These are phyloP conservation scores for Ilyonectria destructans DNA, from an alignment of 2,329 filamentous ascomycete genomes.

Conservation along the genomic window DNA sequence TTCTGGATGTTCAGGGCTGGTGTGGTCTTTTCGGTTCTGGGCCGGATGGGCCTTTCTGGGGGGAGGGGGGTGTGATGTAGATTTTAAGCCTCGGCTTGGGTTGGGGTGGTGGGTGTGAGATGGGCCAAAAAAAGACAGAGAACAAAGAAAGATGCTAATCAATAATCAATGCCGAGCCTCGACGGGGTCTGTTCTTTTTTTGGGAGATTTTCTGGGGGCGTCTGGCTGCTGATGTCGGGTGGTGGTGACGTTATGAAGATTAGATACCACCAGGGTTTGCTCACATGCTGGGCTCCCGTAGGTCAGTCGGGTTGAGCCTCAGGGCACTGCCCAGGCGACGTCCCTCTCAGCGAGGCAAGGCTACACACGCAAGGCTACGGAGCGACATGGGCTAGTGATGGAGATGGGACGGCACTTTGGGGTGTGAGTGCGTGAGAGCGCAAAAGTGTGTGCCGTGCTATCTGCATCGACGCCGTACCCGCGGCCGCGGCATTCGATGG, in stretches of 20 bases:
- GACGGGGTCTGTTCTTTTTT: not conserved
- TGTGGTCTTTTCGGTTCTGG: not conserved
- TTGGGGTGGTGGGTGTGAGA: not conserved
- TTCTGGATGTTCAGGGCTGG: conserved; percentile 10
- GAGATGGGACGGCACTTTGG: no score
- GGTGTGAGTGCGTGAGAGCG: not conserved
- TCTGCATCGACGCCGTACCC: no score
- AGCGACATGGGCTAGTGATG: not conserved
- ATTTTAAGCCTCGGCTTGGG: not conserved
- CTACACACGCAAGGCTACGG: not conserved
- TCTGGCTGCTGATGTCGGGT: not conserved
- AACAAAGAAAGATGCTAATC: not conserved
- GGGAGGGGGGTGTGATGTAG: conserved; percentile 9
- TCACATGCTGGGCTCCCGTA: not conserved
- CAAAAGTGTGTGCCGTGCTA: not conserved
- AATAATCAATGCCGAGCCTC: not conserved
- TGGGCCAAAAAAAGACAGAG: not conserved
- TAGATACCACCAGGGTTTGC: not conserved
- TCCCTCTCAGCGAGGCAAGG: not conserved
- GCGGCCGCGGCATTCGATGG: no score
- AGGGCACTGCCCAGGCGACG: not conserved
- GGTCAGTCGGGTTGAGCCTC: no score
- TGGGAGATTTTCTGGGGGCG: not conserved
- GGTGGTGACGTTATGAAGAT: not conserved
- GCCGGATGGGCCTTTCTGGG: not conserved